Evolutionary conservation across 176 grass and related monocot species (phyloP), one percentile per base, ranked within the genome.

Genomic region (Paspalum notatum): DNA sequence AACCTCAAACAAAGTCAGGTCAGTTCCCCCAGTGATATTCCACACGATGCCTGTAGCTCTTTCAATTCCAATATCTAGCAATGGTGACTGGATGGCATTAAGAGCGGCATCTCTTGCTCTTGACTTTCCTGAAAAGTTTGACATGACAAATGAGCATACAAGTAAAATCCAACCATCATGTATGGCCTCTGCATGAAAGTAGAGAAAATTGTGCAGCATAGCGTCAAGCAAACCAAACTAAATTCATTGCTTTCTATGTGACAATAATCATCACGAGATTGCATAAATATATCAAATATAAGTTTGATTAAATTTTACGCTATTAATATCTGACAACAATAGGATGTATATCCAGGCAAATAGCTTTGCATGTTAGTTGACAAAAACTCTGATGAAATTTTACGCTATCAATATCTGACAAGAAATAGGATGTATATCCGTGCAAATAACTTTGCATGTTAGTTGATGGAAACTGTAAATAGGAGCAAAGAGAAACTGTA

Each of bases 21-120:
- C 93, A 80, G 25, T 83, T 79, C 93, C 93, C 14, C 93, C 93
- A 38, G 93, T 97, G 68, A 97, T 97, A 81, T 97, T 97, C 93
- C 93, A 97, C 75, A 97, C 93, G 38, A 97, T 97, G 54, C 93
- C 93, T 63, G 91, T 97, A 65, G 93, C 93, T 80, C 93, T 90
- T 72, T 97, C 93, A 62, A 97, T 97, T 85, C 93, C 93, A 89
- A 97, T 93, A 85, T 97, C 93, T 63, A 97, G 91, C 44, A 97
- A 77, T 57, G 93, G 93, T 2, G 93, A 97, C 46, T 97, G 93
- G 53, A 97, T 93, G 68, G 93, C 93, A 87, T 97, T 97, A 87
- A 97, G 87, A 64, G 93, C 93, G 1, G 93, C 93, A 77, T 97
- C 93, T 85, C 91, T 93, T 79, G 93, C 93, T 83, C 93, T 89